Conservation (phyloP, 2,329 filamentous ascomycete species). For the Arthrobotrys sphaeroides region DNA sequence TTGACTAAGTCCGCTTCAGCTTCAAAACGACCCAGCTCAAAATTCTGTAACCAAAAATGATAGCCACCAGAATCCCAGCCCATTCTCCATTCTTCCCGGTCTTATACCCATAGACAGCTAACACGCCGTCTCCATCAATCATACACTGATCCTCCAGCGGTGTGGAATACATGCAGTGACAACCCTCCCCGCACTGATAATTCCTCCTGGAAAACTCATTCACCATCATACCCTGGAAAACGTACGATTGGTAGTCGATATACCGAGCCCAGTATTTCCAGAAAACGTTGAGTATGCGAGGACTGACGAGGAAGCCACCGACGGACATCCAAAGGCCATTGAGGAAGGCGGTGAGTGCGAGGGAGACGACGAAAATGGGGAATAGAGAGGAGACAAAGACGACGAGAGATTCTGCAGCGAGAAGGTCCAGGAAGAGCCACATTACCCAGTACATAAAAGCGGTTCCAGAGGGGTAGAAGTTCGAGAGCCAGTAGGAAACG, state of each 20-base stretch:
- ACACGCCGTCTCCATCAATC: conserved; percentile 75
- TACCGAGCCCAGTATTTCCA: conserved; percentile 90
- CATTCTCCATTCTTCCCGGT: conserved; percentile 72
- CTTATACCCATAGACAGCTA: conserved; percentile 75
- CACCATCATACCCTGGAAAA: conserved; percentile 93
- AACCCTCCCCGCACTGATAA: conserved; percentile 71
- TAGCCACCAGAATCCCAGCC: conserved; percentile 79
- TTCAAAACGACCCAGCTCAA: conserved; percentile 72
- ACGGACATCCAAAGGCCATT: conserved; percentile 93
- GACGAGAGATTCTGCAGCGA: conserved; percentile 83
- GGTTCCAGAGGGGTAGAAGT: conserved; percentile 72
- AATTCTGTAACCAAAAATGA: conserved; percentile 77
- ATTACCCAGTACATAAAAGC: conserved; percentile 82
- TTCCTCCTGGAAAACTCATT: conserved; percentile 77
- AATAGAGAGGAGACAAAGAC: conserved; percentile 78
- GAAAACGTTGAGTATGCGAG: conserved; percentile 78
- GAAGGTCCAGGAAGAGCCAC: conserved; percentile 84
- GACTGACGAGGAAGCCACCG: conserved; percentile 80
- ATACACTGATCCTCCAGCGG: conserved; percentile 71
- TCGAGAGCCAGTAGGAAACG: conserved; percentile 81
- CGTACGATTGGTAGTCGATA: conserved; percentile 85
- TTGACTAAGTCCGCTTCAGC: conserved; percentile 58
- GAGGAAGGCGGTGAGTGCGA: conserved; percentile 82
- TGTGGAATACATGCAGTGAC: conserved; percentile 76
- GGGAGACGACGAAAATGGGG: conserved; percentile 80